These are phyloP conservation scores for Potentilla sterilis DNA, from an alignment of 306 rosid species.

Conservation along the genomic window DNA sequence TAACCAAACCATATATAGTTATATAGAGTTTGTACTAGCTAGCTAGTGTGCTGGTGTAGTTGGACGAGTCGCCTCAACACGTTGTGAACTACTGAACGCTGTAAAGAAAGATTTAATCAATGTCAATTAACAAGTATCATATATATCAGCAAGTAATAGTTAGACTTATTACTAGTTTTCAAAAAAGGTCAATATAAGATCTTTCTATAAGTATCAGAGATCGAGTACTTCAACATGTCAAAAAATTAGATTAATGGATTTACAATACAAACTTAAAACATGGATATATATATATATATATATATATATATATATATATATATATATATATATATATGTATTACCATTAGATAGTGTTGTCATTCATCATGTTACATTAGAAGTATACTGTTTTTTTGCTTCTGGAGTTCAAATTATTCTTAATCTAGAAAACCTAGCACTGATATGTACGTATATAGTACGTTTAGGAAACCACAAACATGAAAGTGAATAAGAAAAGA, in stretches of 20 bases:
- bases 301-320: too few species aligned
- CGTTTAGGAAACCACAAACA: too few species aligned
- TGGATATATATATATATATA: too few species aligned
- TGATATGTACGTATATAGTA: background rate
- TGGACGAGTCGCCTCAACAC: background rate
- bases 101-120: too few species aligned
- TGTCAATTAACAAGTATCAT: background rate
- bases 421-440: background rate
- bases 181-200: too few species aligned
- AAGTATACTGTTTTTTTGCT: background rate
- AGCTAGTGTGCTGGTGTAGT: background rate
- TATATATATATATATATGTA: too few species aligned
- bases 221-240: too few species aligned
- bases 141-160: background rate
- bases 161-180: too few species aligned
- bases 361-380: background rate
- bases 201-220: too few species aligned
- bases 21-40: background rate
- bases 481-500: background rate
- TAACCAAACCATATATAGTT: too few species aligned
- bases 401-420: background rate
- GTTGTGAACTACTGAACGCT: background rate
- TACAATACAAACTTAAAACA: too few species aligned
- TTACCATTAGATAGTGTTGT: background rate
- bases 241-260: too few species aligned